phyloP scores from a whole-genome alignment of 2,329 filamentous ascomycete species.

The Alternaria sp. region DNA sequence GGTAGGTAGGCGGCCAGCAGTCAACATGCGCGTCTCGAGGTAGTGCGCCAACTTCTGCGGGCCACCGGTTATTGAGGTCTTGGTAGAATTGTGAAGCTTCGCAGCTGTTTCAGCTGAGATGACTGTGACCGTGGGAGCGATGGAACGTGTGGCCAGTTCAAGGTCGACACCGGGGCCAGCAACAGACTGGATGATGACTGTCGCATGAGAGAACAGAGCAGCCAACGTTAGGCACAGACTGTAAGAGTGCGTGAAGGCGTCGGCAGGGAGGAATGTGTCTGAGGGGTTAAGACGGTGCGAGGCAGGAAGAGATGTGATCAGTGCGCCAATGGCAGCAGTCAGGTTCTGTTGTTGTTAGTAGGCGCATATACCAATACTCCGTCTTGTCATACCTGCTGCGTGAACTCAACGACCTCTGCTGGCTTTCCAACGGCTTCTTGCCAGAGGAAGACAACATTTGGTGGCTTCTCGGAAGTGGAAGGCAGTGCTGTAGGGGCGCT shows the following conservation, averaged over 20 bases:
- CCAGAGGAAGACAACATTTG: slow-evolving; percentile 71
- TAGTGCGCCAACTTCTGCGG: slow-evolving; percentile 74
- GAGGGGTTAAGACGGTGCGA: slow-evolving; percentile 75
- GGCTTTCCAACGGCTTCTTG: slow-evolving; percentile 58
- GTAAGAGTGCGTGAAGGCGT: slow-evolving; percentile 81
- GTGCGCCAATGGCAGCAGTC: slow-evolving; percentile 82
- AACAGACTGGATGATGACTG: slow-evolving; percentile 87
- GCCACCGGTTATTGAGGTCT: slow-evolving; percentile 66
- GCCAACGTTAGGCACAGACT: slow-evolving; percentile 80
- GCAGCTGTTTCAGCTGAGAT: slow-evolving; percentile 77
- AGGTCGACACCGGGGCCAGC: slow-evolving; percentile 77
- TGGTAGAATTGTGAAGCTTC: slow-evolving; percentile 70
- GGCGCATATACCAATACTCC: accelerated
- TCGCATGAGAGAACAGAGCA: slow-evolving; percentile 84
- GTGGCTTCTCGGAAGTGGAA: slow-evolving; percentile 61
- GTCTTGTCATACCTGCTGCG: slow-evolving; percentile 63
- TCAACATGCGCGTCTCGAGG: slow-evolving; percentile 73
- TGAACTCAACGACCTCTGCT: slow-evolving; percentile 79
- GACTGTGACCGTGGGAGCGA: slow-evolving; percentile 84
- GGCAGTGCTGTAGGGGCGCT: slow-evolving; percentile 70
- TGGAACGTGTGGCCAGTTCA: slow-evolving; percentile 72
- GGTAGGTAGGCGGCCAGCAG: slow-evolving; percentile 76
- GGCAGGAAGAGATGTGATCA: slow-evolving; percentile 78
- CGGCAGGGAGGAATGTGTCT: slow-evolving; percentile 86
- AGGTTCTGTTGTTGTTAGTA: slow-evolving; percentile 67